Evolutionary conservation across 306 rosid species (phyloP).

Genomic region (Macrotyloma uniflorum): DNA sequence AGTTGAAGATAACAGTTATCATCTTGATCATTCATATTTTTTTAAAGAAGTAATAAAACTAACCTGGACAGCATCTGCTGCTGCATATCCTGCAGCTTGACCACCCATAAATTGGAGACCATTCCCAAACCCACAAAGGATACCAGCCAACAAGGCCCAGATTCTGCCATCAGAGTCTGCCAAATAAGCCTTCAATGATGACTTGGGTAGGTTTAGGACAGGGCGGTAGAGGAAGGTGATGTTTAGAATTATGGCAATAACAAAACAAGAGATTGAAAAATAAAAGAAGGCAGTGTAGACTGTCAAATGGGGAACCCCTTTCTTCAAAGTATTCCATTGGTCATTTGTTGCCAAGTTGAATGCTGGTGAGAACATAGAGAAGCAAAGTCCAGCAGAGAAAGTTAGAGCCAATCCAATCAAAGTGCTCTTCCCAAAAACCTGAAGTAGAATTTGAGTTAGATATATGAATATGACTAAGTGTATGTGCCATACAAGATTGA

Average conservation of each 20-base stretch:
- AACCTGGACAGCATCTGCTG: constrained; percentile 98
- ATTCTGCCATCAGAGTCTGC: constrained; percentile 87
- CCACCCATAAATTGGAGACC: constrained; percentile 99
- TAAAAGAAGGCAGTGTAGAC: constrained; percentile 90
- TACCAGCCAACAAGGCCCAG: constrained; percentile 91
- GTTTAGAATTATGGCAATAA: constrained; percentile 70
- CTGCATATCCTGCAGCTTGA: constrained; percentile 98
- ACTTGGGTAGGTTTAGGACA: constrained; percentile 67
- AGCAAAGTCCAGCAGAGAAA: constrained; percentile 82
- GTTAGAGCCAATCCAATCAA: constrained; percentile 67
- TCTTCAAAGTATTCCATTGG: constrained; percentile 74
- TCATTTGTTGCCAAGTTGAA: constrained; percentile 95
- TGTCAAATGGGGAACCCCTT: constrained; percentile 79
- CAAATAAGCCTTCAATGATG: constrained; percentile 75
- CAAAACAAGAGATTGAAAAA: constrained; percentile 78
- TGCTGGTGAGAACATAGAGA: constrained; percentile 92
- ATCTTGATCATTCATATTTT: no score
- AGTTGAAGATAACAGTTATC: no score
- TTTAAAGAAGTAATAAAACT: constrained; percentile 34
- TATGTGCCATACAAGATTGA: background rate
- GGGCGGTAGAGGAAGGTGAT: constrained; percentile 78
- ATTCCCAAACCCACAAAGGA: constrained; percentile 91
- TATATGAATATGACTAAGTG: background rate
- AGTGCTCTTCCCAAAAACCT: constrained; percentile 86
- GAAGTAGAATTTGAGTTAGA: constrained; percentile 24